A percentile compares a stretch with the other conserved stretches of the same genome.
Evolutionary conservation across 331 rosid genomes (phyloP).

Genomic region (Pyracantha coccinea): DNA sequence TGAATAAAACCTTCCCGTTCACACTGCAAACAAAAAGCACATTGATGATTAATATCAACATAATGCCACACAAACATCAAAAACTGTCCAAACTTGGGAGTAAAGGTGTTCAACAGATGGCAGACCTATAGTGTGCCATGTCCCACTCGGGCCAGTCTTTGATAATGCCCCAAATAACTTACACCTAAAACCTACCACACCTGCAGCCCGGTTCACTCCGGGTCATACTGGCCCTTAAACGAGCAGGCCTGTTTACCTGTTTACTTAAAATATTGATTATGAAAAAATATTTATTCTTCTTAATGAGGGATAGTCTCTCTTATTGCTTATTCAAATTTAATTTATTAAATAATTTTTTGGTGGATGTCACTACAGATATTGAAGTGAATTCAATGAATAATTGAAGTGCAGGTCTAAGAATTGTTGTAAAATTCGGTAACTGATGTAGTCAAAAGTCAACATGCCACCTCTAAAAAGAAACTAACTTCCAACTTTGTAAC

Average conservation of each 20-base stretch:
- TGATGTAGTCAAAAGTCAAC: not conserved
- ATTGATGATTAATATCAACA: slow-evolving; percentile 11
- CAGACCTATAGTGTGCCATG: not conserved
- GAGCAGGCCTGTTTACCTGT: not conserved
- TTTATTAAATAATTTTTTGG: not conserved
- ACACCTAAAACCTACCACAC: not conserved
- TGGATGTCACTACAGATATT: not conserved
- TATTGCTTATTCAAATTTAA: not conserved
- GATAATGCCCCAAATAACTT: not conserved
- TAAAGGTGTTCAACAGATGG: not conserved
- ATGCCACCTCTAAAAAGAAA: not conserved
- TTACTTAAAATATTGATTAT: not conserved
- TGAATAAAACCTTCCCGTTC: slow-evolving; percentile 83
- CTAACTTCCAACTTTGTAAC: not conserved
- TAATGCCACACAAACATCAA: not conserved
- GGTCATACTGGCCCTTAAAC: not conserved
- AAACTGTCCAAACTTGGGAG: slow-evolving; percentile 5
- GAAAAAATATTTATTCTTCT: not conserved
- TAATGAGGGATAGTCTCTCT: not conserved
- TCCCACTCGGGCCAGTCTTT: not conserved
- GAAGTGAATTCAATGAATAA: not conserved
- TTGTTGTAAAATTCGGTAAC: not conserved
- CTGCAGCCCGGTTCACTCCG: not conserved
- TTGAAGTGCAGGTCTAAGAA: not conserved
- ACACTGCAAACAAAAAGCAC: slow-evolving; percentile 47